Evolutionary conservation across 1,139 yeast genomes (phyloP).

Genomic region (Spencermartinsiella ligniputridi): DNA sequence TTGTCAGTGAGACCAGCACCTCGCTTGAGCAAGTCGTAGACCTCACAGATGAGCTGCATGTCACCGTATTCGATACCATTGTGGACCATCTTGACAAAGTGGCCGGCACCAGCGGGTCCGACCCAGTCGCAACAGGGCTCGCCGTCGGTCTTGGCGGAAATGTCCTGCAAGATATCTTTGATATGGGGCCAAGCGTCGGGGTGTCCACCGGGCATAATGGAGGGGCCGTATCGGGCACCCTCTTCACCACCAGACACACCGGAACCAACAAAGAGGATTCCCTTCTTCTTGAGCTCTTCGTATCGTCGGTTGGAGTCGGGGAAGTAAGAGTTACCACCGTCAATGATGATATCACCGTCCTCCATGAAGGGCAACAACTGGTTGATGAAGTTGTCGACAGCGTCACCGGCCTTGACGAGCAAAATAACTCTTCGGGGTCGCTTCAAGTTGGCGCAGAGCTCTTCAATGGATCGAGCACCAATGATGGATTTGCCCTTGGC

Average conservation of each 20-base stretch:
- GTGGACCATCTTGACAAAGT: slow-evolving; percentile 99
- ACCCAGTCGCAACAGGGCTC: slow-evolving; percentile 99
- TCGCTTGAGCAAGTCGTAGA: slow-evolving; percentile 93
- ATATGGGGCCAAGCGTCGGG: slow-evolving; percentile 98
- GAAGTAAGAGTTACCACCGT: slow-evolving; percentile 99
- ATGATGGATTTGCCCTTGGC: slow-evolving; percentile 92
- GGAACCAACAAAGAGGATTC: slow-evolving; percentile 90
- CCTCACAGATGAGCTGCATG: slow-evolving; percentile 98
- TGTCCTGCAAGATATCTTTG: slow-evolving; percentile 92
- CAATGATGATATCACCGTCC: slow-evolving; percentile 96
- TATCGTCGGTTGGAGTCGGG: slow-evolving; percentile 97
- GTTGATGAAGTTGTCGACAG: slow-evolving; percentile 88
- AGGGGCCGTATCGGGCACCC: slow-evolving; percentile 99
- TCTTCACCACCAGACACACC: slow-evolving; percentile 99
- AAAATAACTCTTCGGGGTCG: slow-evolving; percentile 94
- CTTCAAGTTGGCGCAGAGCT: slow-evolving; percentile 83
- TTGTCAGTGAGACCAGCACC: slow-evolving; percentile 84
- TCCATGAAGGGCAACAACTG: slow-evolving; percentile 89
- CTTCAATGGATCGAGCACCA: slow-evolving; percentile 92
- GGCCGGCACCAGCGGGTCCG: slow-evolving; percentile 98
- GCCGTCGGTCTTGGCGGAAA: slow-evolving; percentile 94
- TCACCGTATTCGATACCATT: slow-evolving; percentile 99
- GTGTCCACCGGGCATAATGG: slow-evolving; percentile 99
- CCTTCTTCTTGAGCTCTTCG: slow-evolving; percentile 82
- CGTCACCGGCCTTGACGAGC: slow-evolving; percentile 93